Evolutionary conservation across 805 yeast species (phyloP), one percentile per base, ranked within the genome.

Genomic region (Candida ponderosae): DNA sequence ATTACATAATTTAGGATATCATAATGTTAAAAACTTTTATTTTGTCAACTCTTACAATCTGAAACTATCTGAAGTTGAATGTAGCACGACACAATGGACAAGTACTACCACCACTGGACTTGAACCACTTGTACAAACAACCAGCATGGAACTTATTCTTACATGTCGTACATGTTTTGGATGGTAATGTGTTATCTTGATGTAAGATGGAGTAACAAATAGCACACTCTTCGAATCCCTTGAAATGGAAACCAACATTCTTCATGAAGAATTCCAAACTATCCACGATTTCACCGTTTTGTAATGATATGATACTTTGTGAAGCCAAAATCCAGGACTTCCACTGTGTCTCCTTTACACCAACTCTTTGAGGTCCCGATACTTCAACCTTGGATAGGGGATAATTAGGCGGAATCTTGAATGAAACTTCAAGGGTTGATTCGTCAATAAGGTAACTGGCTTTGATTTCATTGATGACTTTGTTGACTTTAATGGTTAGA

Each of bases 171-270:
- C 99, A 93, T 3, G 72, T 72, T 60, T 87, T 89, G 35, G 87
- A 77, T 6, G 99, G 98, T 40, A 93, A 69, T 7, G 95, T 81
- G 50, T 84, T 85, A 52, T 88, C 96, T 13, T 70, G 71, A 54
- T 89, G 95, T 45, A 93, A 63, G 39, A 90, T 81, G 14, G 95
- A 83, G 58, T 93, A 93, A 58, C 99, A 93, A 47, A 93, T 88
- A 3, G 97, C 95, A 70, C 99, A 93, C 42, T 90, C 97, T 51
- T 87, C 96, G 46, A 86, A 88, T 0, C 96, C 96, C 8, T 89
- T 83, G 57, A 94, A 89, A 54, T 89, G 94, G 48, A 84, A 68
- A 38, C 76, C 73, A 36, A 87, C 88, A 50, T 90, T 86, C 47
- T 76, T 77, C 34, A 63, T 50, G 39, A 65, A 62, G 27, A 62